Percentiles rank a stretch among this genome's conserved stretches.
phyloP scores from a whole-genome alignment of 1,284 basidiomycete genomes.

The Stereum hirsutum region DNA sequence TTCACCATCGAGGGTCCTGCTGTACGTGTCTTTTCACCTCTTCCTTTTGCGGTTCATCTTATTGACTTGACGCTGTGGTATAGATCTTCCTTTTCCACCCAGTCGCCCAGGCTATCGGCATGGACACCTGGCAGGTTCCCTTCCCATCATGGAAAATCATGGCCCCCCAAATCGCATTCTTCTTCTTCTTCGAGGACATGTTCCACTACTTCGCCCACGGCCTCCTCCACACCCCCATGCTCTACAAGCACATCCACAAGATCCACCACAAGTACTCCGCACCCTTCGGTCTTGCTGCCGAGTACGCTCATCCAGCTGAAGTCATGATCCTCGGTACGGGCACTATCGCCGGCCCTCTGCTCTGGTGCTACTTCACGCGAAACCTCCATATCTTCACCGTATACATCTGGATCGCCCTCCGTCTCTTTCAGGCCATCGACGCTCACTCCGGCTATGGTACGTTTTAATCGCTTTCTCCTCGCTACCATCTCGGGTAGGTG shows the following conservation, averaged over 20 bases:
- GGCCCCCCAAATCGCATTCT: constrained; percentile 77
- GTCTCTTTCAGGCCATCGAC: constrained; percentile 96
- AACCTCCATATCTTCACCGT: constrained; percentile 88
- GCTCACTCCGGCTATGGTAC: constrained; percentile 92
- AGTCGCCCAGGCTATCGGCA: constrained; percentile 82
- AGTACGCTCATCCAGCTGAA: constrained; percentile 95
- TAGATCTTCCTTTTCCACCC: constrained; percentile 98
- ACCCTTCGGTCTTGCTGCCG: constrained; percentile 95
- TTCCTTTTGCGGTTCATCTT: background rate
- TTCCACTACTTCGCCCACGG: constrained; percentile 91
- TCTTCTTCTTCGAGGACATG: constrained; percentile 95
- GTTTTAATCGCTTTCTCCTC: constrained; percentile 20
- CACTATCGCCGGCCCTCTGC: constrained; percentile 81
- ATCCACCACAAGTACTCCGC: constrained; percentile 96
- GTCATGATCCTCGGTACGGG: constrained; percentile 86
- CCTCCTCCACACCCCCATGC: constrained; percentile 79
- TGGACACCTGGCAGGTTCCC: constrained; percentile 90
- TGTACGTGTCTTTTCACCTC: constrained; percentile 33
- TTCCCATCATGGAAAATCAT: constrained; percentile 72
- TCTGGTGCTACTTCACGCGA: constrained; percentile 69
- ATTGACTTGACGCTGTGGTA: background rate
- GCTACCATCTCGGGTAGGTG: background rate
- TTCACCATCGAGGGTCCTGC: constrained; percentile 93
- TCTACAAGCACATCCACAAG: constrained; percentile 99
- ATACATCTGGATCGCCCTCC: constrained; percentile 89